Evolutionary conservation across 2,329 filamentous ascomycete genomes (phyloP).

Genomic region (Fusarium chlamydosporum): DNA sequence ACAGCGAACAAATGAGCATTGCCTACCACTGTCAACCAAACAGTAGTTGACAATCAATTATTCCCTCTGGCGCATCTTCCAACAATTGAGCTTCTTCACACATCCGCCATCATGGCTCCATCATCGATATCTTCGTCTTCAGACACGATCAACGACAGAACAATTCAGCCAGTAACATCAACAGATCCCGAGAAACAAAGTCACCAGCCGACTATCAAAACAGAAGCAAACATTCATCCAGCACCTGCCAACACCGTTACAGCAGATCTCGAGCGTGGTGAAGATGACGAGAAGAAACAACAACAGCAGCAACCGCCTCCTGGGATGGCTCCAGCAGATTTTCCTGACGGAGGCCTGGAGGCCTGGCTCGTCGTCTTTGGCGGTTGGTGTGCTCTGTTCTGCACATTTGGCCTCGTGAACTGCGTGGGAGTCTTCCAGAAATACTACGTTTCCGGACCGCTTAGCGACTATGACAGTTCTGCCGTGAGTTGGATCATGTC

Average conservation of each 20-base stretch:
- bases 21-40: neutral
- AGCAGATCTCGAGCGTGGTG: conserved; percentile 49
- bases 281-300: conserved; percentile 27
- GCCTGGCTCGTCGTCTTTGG: conserved; percentile 71
- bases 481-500: conserved; percentile 73
- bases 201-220: conserved; percentile 25
- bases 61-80: neutral
- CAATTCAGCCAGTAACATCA: conserved; percentile 13
- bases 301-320: conserved; percentile 47
- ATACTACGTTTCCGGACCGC: conserved; percentile 67
- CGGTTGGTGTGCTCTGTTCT: conserved; percentile 61
- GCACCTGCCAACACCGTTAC: conserved; percentile 52
- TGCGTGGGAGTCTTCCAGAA: conserved; percentile 69
- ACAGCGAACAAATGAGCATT: neutral
- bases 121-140: conserved; percentile 49
- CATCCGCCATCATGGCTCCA: conserved; percentile 38
- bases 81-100: neutral
- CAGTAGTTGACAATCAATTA: neutral
- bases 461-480: conserved; percentile 64
- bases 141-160: conserved; percentile 46
- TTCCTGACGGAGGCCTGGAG: conserved; percentile 70
- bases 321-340: conserved; percentile 63
- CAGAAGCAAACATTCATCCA: conserved; percentile 40
- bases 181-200: conserved; percentile 33
- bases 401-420: conserved; percentile 62